Evolutionary conservation across 495 filamentous ascomycete species (phyloP), one percentile per base, ranked within the genome.

Genomic region (Penicillium steckii): DNA sequence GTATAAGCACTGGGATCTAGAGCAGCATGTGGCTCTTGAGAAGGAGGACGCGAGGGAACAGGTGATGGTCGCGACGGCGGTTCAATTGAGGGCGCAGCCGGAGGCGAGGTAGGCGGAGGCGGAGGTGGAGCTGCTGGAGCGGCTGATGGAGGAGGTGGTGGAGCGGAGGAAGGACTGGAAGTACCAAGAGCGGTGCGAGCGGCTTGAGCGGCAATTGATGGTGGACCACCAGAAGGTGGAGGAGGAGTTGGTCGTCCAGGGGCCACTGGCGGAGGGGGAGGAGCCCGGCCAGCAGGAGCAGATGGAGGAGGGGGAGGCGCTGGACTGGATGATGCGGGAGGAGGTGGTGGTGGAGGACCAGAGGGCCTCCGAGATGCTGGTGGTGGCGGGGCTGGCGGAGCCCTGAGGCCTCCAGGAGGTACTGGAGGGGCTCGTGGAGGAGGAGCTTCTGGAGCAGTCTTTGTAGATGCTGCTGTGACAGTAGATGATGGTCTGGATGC

Each of bases 1-100:
- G 89, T 93, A 68, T 90, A 94, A 22, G 82, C 76, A 64, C 85
- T 90, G 10, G 90, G 79, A 65, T 94, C 86, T 17, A 92, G 69
- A 68, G 84, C 80, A 6, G 83, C 81, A 48, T 80, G 73, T 25
- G 72, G 73, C 40, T 74, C 73, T 19, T 72, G 64, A 29, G 75
- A 71, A 46, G 67, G 52, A 45, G 58, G 57, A 23, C 60, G 59
- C 47, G 83, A 75, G 3, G 78, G 67, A 48, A 73, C 70, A 1
- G 80, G 73, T 30, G 78, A 77, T 19, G 78, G 75, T n/a, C 79
- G 78, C 22, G 75, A 68, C 22, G 82, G 74, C 45, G 70, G 63
- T 40, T 62, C 64, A 52, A 35, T 75, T 50, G 44, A 72, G 7
- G 82, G 75, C n/a, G 78, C 71, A 29, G 72, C 64, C 15, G 74